Evolutionary conservation across 306 rosid species (phyloP).

Genomic region (Biancaea sappan): DNA sequence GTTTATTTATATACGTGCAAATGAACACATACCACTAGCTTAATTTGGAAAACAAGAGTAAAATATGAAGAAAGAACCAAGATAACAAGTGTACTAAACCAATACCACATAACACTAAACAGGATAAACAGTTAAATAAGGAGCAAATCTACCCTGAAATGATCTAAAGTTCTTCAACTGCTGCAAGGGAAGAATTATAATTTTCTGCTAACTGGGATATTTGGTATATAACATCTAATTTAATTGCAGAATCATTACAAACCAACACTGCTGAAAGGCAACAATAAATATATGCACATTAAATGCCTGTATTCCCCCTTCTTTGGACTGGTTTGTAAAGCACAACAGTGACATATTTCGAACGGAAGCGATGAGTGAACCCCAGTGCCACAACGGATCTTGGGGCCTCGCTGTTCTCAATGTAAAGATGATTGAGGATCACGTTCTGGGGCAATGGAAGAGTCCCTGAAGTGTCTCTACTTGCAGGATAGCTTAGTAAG

Average conservation of each 20-base stretch:
- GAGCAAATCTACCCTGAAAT: not conserved
- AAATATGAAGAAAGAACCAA: not conserved
- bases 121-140: not conserved
- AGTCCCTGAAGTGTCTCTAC: constrained; percentile 52
- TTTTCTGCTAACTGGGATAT: not conserved
- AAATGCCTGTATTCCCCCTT: constrained; percentile 58
- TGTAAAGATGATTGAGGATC: constrained; percentile 89
- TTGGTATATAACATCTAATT: constrained; percentile 27
- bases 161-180: not conserved
- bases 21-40: not conserved
- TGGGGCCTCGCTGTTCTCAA: constrained; percentile 78
- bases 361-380: constrained; percentile 86
- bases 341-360: constrained; percentile 87
- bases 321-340: constrained; percentile 95
- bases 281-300: constrained; percentile 34
- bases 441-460: constrained; percentile 71
- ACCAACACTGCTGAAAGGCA: constrained; percentile 5
- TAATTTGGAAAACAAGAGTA: not conserved
- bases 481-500: constrained; percentile 63
- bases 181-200: constrained; percentile 15
- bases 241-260: constrained; percentile 35
- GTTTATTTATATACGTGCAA: not conserved
- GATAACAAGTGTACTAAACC: not conserved
- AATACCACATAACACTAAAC: not conserved
- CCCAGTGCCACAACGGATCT: constrained; percentile 89